Base-by-base conservation (phyloP, 768 basidiomycete species). In the Flagelloscypha sp. region DNA sequence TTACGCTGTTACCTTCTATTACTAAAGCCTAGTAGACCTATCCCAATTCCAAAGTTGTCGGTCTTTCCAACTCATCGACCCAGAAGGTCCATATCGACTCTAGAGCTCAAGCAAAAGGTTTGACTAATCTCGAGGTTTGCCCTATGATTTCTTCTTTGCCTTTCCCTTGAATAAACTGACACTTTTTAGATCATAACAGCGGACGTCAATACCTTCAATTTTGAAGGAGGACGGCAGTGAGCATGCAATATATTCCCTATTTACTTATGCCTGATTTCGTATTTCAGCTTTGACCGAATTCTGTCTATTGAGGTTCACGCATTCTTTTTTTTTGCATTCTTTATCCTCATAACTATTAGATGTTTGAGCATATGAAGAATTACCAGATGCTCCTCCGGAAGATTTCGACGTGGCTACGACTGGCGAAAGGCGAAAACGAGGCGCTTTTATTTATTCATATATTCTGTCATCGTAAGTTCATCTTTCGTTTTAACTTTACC, bases 291-390 rank as follows among this genome's bases (percentile, higher is more conserved):
- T 53, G 79, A 83, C 47, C 67, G 79, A 38, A 76, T 83, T 35
- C 48, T 84, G 10, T 78, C 75, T 3, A 80, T 84, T 33, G 81
- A 83, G 56, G 79, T 76, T 49, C 10, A 41, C 25, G 7, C 13
- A 6, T 11, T 35, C 11, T 12, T 30, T 30, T 7, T 33, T 9
- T 35, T 24, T 33, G n/a, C 15, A 15, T 21, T n/a, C 17, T 27
- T 17, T 12, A 28, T 23, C 9, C 27, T 17, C 13, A 13, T 37
- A 27, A 15, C 10, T 17, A 20, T 24, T 33, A 76, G 72, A 78
- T 79, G 76, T 79, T 81, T 44, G 79, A 82, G 48, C 80, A 83
- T 51, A 79, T 82, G 78, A 81, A 82, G 57, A 80, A 80, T 48
- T 83, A 83, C 56, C 59, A 79, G 37, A 51, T 55, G 7, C 67